A percentile compares a stretch with the other conserved stretches of the same genome.
phyloP scores from a whole-genome alignment of 2,329 filamentous ascomycete species.

The Aspergillus tanneri region DNA sequence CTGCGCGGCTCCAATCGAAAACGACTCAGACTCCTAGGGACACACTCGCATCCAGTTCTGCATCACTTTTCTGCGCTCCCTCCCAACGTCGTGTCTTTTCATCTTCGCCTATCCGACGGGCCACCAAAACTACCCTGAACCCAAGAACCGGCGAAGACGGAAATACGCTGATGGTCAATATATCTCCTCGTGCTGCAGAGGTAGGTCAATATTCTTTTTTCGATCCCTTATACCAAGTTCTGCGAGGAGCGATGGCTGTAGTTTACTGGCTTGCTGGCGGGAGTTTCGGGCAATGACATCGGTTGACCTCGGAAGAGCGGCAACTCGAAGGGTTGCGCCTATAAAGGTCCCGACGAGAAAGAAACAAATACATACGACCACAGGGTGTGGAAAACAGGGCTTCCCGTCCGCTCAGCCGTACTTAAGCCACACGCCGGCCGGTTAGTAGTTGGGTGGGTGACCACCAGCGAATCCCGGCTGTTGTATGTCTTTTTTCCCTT shows the following conservation, averaged over 20 bases:
- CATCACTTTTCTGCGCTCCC: slow-evolving; percentile 1
- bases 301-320: background rate
- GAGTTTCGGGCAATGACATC: background rate
- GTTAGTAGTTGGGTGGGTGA: slow-evolving; percentile 51
- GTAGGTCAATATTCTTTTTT: slow-evolving; percentile 49
- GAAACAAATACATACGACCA: slow-evolving; percentile 43
- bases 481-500: slow-evolving; percentile 42
- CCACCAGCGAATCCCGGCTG: slow-evolving; percentile 48
- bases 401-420: slow-evolving; percentile 50
- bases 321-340: background rate
- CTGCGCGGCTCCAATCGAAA: slow-evolving; percentile 1
- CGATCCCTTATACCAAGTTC: background rate
- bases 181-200: slow-evolving; percentile 78
- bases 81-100: slow-evolving; percentile 35
- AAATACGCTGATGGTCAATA: slow-evolving; percentile 77
- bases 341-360: slow-evolving; percentile 16
- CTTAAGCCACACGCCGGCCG: slow-evolving; percentile 48
- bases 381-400: slow-evolving; percentile 48
- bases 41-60: background rate
- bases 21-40: background rate
- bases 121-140: slow-evolving; percentile 57
- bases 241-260: background rate
- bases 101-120: slow-evolving; percentile 32
- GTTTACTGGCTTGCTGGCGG: slow-evolving; percentile 1
- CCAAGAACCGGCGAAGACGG: slow-evolving; percentile 79